A percentile compares a stretch with the other conserved stretches of the same genome.
Conservation (phyloP, 169 alveolate species). For the Plasmodium gallinaceum region DNA sequence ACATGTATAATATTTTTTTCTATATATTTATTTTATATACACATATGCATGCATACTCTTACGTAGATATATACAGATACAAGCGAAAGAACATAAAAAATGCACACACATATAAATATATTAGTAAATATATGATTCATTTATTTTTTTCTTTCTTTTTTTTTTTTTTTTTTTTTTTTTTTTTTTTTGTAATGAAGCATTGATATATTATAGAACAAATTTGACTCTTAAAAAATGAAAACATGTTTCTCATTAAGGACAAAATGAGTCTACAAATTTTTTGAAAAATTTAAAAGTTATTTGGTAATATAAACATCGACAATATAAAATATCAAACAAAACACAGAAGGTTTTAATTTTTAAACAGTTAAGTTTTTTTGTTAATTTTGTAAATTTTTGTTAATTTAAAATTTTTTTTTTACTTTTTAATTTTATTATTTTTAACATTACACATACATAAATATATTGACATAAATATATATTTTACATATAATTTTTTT, state of each 20-base stretch:
- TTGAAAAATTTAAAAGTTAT: slow-evolving; percentile 3
- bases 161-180: neutral
- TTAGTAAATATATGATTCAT: slow-evolving; percentile 2
- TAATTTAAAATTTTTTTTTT: slow-evolving; percentile 29
- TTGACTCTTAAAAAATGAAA: slow-evolving; percentile 7
- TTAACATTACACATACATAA: slow-evolving; percentile 31
- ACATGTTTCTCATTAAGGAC: slow-evolving; percentile 13
- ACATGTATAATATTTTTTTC: neutral
- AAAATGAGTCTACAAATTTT: slow-evolving; percentile 13
- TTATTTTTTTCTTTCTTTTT: slow-evolving; percentile 1
- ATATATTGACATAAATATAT: slow-evolving; percentile 16
- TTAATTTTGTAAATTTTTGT: slow-evolving; percentile 61
- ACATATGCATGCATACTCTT: slow-evolving; percentile 3
- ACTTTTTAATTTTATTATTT: slow-evolving; percentile 17
- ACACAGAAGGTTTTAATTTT: slow-evolving; percentile 74
- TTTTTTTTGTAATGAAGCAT: slow-evolving; percentile 23
- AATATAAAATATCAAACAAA: slow-evolving; percentile 10
- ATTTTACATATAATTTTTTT: slow-evolving; percentile 23
- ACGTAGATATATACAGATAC: slow-evolving; percentile 9
- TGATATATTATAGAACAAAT: slow-evolving; percentile 12
- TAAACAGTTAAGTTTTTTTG: slow-evolving; percentile 74
- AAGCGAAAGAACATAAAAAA: neutral
- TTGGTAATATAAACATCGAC: slow-evolving; percentile 12
- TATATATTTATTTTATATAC: neutral
- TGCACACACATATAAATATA: neutral